phyloP scores from a whole-genome alignment of 495 filamentous ascomycete genomes.

The Aspergillus saccharolyticus region DNA sequence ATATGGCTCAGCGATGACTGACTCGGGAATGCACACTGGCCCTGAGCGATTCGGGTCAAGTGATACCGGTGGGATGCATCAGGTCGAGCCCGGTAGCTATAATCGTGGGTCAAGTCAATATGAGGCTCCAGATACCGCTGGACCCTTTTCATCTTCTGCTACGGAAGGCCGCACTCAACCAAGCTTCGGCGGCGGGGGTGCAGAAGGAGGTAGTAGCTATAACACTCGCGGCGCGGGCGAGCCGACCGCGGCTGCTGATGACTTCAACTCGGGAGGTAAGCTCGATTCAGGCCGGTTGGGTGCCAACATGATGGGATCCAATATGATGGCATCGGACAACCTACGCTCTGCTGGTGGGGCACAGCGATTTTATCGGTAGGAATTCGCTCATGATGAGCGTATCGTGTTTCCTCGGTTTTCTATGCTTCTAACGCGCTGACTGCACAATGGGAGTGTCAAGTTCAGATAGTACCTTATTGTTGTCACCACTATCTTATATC shows the following conservation, averaged over 20 bases:
- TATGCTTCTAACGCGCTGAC: background rate
- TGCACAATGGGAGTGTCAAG: too few relatives aligned
- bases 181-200: constrained; percentile 21
- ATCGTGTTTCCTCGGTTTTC: background rate
- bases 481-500: too few relatives aligned
- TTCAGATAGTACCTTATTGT: too few relatives aligned
- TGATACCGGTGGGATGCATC: background rate
- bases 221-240: constrained; percentile 20
- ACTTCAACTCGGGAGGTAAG: constrained; percentile 5
- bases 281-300: constrained; percentile 5
- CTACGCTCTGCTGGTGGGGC: constrained; percentile 3
- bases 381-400: background rate
- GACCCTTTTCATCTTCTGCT: background rate
- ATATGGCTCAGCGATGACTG: constrained; percentile 13
- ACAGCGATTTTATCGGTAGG: constrained; percentile 17
- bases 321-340: constrained; percentile 7
- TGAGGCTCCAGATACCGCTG: constrained; percentile 3
- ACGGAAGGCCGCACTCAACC: background rate
- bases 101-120: constrained; percentile 9
- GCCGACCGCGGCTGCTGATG: constrained; percentile 3
- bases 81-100: constrained; percentile 13
- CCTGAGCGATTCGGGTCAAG: background rate
- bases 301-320: background rate
- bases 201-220: constrained; percentile 31
- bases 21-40: background rate